phyloP scores from a whole-genome alignment of 1,139 yeast species.

The Candida albicans region DNA sequence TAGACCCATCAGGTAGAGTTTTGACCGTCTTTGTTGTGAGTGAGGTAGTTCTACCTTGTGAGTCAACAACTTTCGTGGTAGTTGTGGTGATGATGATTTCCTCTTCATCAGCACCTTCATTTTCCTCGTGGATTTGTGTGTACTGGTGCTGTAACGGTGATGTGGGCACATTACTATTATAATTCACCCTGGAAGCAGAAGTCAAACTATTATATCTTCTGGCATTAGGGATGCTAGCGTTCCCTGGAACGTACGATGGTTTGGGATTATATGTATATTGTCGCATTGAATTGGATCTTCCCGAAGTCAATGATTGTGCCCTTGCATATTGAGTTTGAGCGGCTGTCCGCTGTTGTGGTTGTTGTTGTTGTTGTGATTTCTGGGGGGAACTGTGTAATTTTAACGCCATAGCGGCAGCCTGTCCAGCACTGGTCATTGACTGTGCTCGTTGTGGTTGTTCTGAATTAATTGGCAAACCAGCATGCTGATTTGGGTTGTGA shows the following conservation, averaged over 20 bases:
- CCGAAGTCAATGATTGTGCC: constrained; percentile 17
- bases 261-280: constrained; percentile 43
- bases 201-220: constrained; percentile 24
- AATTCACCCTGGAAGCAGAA: constrained; percentile 9
- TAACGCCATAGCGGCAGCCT: constrained; percentile 50
- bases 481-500: constrained; percentile 19
- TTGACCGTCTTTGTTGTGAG: constrained; percentile 45
- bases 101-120: constrained; percentile 24
- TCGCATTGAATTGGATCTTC: constrained; percentile 33
- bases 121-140: constrained; percentile 10
- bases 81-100: constrained; percentile 39
- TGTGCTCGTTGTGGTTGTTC: constrained; percentile 17
- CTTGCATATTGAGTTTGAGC: constrained; percentile 12
- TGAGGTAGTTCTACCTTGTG: constrained; percentile 43
- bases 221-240: constrained; percentile 12
- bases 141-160: constrained; percentile 7
- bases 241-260: constrained; percentile 35
- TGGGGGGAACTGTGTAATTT: constrained; percentile 26
- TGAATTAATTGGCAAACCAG: constrained; percentile 23
- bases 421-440: constrained; percentile 38
- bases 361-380: constrained; percentile 17
- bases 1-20: constrained; percentile 47
- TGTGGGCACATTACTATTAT: constrained; percentile 1
- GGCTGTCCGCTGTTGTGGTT: constrained; percentile 12
- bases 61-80: constrained; percentile 46